Conservation (phyloP, 495 filamentous ascomycete species). For the Penicillium simplicissimum region DNA sequence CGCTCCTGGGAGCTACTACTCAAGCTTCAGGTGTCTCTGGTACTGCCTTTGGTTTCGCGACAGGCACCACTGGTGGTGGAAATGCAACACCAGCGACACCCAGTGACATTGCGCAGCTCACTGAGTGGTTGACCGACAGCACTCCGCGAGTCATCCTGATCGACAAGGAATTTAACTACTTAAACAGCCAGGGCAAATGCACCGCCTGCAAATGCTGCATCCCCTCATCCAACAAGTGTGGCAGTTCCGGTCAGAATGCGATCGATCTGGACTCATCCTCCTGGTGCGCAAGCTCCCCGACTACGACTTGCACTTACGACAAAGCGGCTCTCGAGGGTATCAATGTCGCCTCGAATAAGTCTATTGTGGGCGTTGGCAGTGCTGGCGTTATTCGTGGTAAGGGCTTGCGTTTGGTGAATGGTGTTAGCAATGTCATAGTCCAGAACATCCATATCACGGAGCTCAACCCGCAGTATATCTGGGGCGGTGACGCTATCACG, state of each 20-base stretch:
- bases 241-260: constrained; percentile 32
- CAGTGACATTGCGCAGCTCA: constrained; percentile 39
- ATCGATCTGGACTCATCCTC: constrained; percentile 28
- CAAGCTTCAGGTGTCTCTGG: constrained; percentile 36
- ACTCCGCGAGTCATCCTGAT: constrained; percentile 50
- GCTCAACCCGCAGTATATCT: constrained; percentile 44
- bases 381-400: constrained; percentile 43
- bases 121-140: constrained; percentile 36
- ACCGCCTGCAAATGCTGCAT: constrained; percentile 39
- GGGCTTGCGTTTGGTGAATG: constrained; percentile 39
- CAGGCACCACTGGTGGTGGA: constrained; percentile 52
- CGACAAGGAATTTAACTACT: constrained; percentile 49
- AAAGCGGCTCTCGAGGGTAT: constrained; percentile 38
- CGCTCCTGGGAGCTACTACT: constrained; percentile 25
- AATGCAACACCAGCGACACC: constrained; percentile 45
- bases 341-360: constrained; percentile 41
- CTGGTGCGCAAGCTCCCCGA: constrained; percentile 35
- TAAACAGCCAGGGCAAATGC: constrained; percentile 41
- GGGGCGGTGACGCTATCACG: constrained; percentile 44
- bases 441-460: constrained; percentile 49
- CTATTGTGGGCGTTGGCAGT: constrained; percentile 37
- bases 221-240: constrained; percentile 29
- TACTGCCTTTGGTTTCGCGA: constrained; percentile 48
- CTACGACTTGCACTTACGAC: constrained; percentile 37
- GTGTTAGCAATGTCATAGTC: constrained; percentile 44